phyloP scores from a whole-genome alignment of 2,329 filamentous ascomycete species.

The Exophiala bonariae region DNA sequence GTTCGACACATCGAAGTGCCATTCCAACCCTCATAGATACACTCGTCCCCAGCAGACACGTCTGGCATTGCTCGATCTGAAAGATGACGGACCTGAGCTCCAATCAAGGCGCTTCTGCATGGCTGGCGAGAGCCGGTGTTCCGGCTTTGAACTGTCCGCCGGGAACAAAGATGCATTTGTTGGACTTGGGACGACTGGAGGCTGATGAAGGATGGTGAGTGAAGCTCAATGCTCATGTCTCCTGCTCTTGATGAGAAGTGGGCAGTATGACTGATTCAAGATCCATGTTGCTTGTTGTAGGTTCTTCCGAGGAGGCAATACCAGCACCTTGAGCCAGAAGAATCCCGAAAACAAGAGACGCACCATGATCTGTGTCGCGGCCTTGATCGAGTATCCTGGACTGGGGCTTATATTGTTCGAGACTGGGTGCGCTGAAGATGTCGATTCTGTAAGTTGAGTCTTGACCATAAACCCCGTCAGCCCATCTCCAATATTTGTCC shows the following conservation, averaged over 20 bases:
- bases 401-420: slow-evolving; percentile 48
- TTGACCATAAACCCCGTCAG: slow-evolving; percentile 22
- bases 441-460: slow-evolving; percentile 26
- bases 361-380: slow-evolving; percentile 42
- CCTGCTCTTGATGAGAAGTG: not conserved
- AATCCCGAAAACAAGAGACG: slow-evolving; percentile 44
- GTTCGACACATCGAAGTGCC: slow-evolving; percentile 5
- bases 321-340: slow-evolving; percentile 36
- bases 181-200: slow-evolving; percentile 47
- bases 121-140: not conserved
- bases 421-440: slow-evolving; percentile 46
- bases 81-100: slow-evolving; percentile 5
- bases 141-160: slow-evolving; percentile 27
- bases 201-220: slow-evolving; percentile 48
- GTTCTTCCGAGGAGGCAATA: slow-evolving; percentile 42
- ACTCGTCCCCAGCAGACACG: slow-evolving; percentile 2
- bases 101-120: slow-evolving; percentile 2
- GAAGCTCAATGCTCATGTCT: slow-evolving; percentile 1
- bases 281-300: slow-evolving; percentile 18
- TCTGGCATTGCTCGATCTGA: slow-evolving; percentile 5
- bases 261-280: not conserved
- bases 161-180: slow-evolving; percentile 50
- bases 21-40: slow-evolving; percentile 3
- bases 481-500: not conserved
- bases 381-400: slow-evolving; percentile 46